phyloP scores from a whole-genome alignment of 352 stramenopile species.

The Globisporangium perplexum region DNA sequence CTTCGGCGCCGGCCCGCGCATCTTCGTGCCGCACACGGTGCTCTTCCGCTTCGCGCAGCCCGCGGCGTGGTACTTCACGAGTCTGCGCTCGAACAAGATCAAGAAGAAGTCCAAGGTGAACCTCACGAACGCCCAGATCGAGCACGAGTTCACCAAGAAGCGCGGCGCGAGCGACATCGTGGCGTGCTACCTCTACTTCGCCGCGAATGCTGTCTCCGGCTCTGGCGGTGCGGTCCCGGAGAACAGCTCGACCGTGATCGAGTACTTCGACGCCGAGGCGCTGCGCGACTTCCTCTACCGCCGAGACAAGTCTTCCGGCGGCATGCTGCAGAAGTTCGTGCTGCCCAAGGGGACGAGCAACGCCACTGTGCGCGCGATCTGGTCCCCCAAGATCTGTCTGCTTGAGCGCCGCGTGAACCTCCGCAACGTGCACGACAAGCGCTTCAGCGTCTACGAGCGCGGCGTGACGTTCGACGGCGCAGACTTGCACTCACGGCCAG shows the following conservation, averaged over 20 bases:
- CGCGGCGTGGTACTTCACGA: constrained; percentile 95
- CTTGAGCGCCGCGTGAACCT: constrained; percentile 90
- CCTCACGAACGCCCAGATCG: constrained; percentile 89
- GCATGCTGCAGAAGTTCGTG: constrained; percentile 94
- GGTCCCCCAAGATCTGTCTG: constrained; percentile 94
- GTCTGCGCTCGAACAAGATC: constrained; percentile 68
- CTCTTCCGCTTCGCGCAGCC: constrained; percentile 92
- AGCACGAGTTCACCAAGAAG: constrained; percentile 91
- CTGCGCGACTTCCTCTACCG: constrained; percentile 93
- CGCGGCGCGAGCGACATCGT: constrained; percentile 81
- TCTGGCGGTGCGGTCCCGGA: background rate
- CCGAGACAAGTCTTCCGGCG: constrained; percentile 85
- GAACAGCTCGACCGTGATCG: constrained; percentile 60
- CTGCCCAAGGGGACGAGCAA: constrained; percentile 90
- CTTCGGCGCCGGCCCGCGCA: constrained; percentile 73
- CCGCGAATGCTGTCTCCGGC: background rate
- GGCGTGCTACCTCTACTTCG: constrained; percentile 87
- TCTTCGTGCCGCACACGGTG: constrained; percentile 92
- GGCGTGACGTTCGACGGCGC: constrained; percentile 94
- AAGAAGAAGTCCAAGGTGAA: constrained; percentile 92
- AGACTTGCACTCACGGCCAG: constrained; percentile 77
- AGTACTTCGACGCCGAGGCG: constrained; percentile 88
- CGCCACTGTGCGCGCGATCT: constrained; percentile 89
- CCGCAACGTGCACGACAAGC: constrained; percentile 86
- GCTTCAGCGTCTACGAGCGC: constrained; percentile 92